phyloP scores from a whole-genome alignment of 345 rosid genomes.

The Arabidopsis suecica region DNA sequence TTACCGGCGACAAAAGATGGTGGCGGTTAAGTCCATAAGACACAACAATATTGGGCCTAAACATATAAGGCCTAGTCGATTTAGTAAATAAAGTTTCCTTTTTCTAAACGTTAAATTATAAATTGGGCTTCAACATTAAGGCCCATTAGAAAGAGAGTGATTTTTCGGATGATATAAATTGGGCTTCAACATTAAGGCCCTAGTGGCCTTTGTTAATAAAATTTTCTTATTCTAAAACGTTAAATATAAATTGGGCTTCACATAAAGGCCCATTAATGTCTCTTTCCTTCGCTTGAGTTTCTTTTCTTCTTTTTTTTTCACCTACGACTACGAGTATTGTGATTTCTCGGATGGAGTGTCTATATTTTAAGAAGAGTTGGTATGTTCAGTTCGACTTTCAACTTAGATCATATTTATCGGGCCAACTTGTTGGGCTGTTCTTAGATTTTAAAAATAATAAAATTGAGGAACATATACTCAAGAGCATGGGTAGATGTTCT shows the following conservation, averaged over 20 bases:
- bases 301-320: no score
- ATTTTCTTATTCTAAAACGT: not conserved
- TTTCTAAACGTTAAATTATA: not conserved
- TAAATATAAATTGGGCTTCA: not conserved
- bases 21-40: slow-evolving; percentile 1
- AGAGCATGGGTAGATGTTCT: no score
- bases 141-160: not conserved
- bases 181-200: not conserved
- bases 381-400: no score
- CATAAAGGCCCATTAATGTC: no score
- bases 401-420: no score
- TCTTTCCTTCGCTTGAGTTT: no score
- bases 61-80: not conserved
- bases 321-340: no score
- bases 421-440: no score
- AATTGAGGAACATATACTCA: no score
- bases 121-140: not conserved
- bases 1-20: slow-evolving; percentile 20
- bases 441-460: no score
- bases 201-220: not conserved
- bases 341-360: no score
- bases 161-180: not conserved
- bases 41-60: not conserved
- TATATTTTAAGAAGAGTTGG: no score
- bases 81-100: not conserved